Evolutionary conservation across 2,329 filamentous ascomycete species (phyloP).

Genomic region (Orbilia javanica): DNA sequence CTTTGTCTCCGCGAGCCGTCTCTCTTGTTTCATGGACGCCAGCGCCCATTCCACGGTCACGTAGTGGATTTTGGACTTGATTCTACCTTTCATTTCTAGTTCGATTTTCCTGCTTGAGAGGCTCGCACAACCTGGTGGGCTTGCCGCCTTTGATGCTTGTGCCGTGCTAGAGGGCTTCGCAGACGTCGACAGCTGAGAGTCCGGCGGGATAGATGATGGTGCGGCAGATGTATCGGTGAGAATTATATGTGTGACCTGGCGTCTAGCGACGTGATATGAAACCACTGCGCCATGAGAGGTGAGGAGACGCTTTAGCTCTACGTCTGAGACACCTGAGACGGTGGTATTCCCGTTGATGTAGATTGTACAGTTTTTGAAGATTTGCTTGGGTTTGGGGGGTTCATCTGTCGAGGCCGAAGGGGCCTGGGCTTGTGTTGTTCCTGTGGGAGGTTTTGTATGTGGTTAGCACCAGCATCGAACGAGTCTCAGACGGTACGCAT

Average conservation of each 20-base stretch:
- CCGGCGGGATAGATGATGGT: constrained; percentile 12
- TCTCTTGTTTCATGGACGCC: constrained; percentile 83
- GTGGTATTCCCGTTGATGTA: constrained; percentile 88
- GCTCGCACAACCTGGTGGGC: constrained; percentile 51
- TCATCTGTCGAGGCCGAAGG: constrained; percentile 1
- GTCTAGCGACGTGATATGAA: constrained; percentile 78
- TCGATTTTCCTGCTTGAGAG: constrained; percentile 42
- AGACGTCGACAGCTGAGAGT: constrained; percentile 5
- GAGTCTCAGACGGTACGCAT: neutral
- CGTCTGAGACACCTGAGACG: constrained; percentile 82
- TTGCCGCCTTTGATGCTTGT: constrained; percentile 44
- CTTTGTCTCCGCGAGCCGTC: constrained; percentile 77
- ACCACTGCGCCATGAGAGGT: constrained; percentile 79
- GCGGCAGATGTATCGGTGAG: constrained; percentile 67
- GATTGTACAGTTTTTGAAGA: constrained; percentile 80
- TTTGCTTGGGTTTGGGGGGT: constrained; percentile 62
- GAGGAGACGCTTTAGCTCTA: constrained; percentile 84
- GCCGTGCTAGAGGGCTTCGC: neutral
- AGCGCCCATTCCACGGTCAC: constrained; percentile 71
- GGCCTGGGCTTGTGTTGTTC: constrained; percentile 36
- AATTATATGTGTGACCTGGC: constrained; percentile 86
- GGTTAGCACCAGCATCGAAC: neutral
- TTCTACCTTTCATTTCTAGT: constrained; percentile 51
- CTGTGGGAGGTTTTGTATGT: constrained; percentile 21
- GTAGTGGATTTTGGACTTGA: constrained; percentile 54